Percentiles rank a stretch among this genome's conserved stretches.
These are phyloP conservation scores for Triticum timopheevii DNA, from an alignment of 176 grass and related monocot species.

Conservation along the genomic window DNA sequence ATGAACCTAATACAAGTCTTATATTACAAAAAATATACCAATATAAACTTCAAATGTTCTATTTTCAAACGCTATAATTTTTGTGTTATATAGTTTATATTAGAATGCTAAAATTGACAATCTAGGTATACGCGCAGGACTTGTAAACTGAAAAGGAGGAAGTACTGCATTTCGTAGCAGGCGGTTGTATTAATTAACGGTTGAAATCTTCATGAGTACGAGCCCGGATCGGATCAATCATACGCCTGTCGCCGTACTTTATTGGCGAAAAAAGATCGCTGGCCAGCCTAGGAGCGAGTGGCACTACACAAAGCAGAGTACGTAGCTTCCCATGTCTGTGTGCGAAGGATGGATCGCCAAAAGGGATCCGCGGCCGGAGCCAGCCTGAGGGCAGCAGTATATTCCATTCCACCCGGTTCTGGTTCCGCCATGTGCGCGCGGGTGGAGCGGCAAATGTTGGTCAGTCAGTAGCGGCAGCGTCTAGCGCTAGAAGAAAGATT, in stretches of 20 bases:
- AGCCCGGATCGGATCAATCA: slow-evolving; percentile 15
- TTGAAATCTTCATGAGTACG: slow-evolving; percentile 1
- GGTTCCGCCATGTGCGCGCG: not conserved
- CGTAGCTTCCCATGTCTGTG: not conserved
- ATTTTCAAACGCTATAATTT: too few relatives aligned
- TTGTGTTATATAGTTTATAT: too few relatives aligned
- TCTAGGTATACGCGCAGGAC: too few relatives aligned
- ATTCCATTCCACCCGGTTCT: not conserved
- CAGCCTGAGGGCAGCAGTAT: not conserved
- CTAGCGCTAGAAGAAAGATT: not conserved
- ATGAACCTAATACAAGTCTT: too few relatives aligned
- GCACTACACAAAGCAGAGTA: not conserved
- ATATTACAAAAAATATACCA: too few relatives aligned
- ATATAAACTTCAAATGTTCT: too few relatives aligned
- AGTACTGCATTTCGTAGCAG: not conserved
- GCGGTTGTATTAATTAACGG: not conserved
- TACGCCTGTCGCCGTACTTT: not conserved
- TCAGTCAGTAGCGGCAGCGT: not conserved
- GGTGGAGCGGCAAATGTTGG: not conserved
- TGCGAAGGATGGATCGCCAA: not conserved
- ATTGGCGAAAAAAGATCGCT: not conserved
- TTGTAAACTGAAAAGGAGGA: too few relatives aligned
- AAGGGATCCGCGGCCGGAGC: not conserved
- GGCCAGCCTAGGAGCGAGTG: too few relatives aligned
- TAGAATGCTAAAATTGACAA: too few relatives aligned